Evolutionary conservation across 805 yeast genomes (phyloP), one percentile per base, ranked within the genome.

Genomic region (Starmerella floricola): DNA sequence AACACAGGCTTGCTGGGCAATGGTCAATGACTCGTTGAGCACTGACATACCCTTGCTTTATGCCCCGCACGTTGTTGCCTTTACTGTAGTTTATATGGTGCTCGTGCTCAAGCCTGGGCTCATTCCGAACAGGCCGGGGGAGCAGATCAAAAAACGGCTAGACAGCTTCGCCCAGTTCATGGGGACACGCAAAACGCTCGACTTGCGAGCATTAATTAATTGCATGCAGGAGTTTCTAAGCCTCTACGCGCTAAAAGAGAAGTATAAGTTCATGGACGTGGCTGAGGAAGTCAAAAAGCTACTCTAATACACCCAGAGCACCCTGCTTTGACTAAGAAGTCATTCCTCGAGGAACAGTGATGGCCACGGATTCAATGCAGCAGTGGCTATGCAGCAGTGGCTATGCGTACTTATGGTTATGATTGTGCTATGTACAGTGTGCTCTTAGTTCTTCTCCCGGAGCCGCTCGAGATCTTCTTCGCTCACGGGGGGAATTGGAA

Each of bases 401-500:
- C 6, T 28, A 10, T n/a, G n/a, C n/a, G n/a, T n/a, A 26, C 29
- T 10, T 26, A 11, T 26, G 29, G 29, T 26, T 26, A 13, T 26
- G 10, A 26, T 13, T 26, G 29, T 26, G 29, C 10, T 17, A 31
- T 31, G 34, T 31, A 15, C 21, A 31, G 34, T n/a, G 12, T 31
- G n/a, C n/a, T 38, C 6, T 4, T 10, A 16, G 17, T n/a, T 36
- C 40, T 84, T 94, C 56, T 71, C 68, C 61, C 73, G 77, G 65
- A 87, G 71, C 60, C 74, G 68, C 38, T 72, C 73, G 56, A 88
- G 68, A 58, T 85, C 91, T 41, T 71, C 77, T 47, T 81, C 91
- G 31, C 79, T 71, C 45, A 88, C 70, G 16, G 97, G 96, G 36
- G 98, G 98, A 51, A 88, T 77, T 31, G 96, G 96, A 52, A 88